Base-by-base conservation (phyloP, 352 stramenopile species). In the Phytopythium chamaehyphon region DNA sequence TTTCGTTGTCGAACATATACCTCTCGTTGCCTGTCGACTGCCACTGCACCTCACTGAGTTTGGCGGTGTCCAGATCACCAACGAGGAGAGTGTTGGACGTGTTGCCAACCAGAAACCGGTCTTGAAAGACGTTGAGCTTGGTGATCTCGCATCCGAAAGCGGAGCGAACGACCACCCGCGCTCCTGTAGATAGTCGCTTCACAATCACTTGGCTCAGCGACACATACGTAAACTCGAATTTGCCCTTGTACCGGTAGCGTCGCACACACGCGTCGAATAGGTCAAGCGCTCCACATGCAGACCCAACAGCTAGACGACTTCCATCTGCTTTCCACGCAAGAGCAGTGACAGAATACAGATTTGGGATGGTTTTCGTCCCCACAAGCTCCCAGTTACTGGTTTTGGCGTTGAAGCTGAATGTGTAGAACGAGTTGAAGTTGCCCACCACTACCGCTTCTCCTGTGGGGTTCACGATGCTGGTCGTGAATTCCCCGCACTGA, bases 141-240 rank as follows among this genome's bases (percentile, higher is more conserved):
- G 72, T 86, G 51, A 98, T 98, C 50, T 98, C 91, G 54, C 85
- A 96, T 9, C 87, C 89, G 60, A 97, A 98, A 16, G 82, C 61
- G 6, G 81, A 96, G 2, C 87, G 85, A 22, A 98, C 74, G 22
- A 97, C 86, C 18, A 97, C 89, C 31, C 86, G 71, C 12, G 70
- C 77, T 18, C 88, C 90, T 21, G 73, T 97, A 12, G 80, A 74
- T 11, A 98, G 76, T 1, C 82, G 76, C 71, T 96, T 97, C 21
- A 98, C 90, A 55, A 98, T 97, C 43, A 98, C 89, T 67, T 98
- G 91, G 47, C 79, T 96, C 37, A 95, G 63, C 19, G 82, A 96
- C 42, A 98, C 88, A 55, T 98, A 98, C 40, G 90, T 98, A 59
- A 98, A 96, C 73, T 98, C 93, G 51, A 98, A 98, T 47, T 90